Percentiles rank a stretch among this genome's conserved stretches.
Conservation (phyloP, 805 yeast species). For the Metschnikowia arizonensis region DNA sequence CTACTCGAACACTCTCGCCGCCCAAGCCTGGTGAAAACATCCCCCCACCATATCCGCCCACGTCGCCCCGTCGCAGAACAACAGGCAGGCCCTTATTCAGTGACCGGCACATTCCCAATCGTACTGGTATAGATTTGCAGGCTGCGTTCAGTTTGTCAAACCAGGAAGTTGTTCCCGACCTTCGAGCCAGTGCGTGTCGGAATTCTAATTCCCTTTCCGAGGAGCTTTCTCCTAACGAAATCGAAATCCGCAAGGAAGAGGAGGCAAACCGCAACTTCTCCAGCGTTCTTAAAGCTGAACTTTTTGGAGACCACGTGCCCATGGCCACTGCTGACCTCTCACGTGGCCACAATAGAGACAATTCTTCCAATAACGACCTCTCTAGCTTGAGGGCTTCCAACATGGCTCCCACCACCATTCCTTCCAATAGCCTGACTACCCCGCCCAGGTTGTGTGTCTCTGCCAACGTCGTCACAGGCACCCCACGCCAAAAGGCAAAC, state of each 20-base stretch:
- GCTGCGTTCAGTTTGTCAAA: slow-evolving; percentile 68
- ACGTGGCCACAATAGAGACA: slow-evolving; percentile 11
- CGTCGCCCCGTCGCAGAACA: slow-evolving; percentile 49
- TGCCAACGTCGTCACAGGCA: slow-evolving; percentile 19
- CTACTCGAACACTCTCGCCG: slow-evolving; percentile 36
- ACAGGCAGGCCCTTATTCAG: slow-evolving; percentile 53
- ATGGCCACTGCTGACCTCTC: slow-evolving; percentile 37
- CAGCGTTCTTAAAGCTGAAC: slow-evolving; percentile 78
- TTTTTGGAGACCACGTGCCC: slow-evolving; percentile 85
- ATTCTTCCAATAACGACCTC: slow-evolving; percentile 7
- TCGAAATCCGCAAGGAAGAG: slow-evolving; percentile 64
- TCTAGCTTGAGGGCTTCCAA: slow-evolving; percentile 8
- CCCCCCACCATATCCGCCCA: slow-evolving; percentile 20
- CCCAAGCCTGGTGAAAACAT: slow-evolving; percentile 30
- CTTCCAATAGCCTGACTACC: slow-evolving; percentile 17
- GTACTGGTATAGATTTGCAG: slow-evolving; percentile 82
- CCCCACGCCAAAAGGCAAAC: slow-evolving; percentile 50
- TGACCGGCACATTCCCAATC: slow-evolving; percentile 83
- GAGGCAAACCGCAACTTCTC: slow-evolving; percentile 88
- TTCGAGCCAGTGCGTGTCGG: slow-evolving; percentile 18
- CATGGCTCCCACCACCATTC: slow-evolving; percentile 6
- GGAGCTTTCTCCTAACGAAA: slow-evolving; percentile 47
- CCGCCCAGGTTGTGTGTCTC: slow-evolving; percentile 20
- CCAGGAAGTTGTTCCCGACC: slow-evolving; percentile 40
- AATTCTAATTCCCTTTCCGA: slow-evolving; percentile 6